phyloP scores from a whole-genome alignment of 2,329 filamentous ascomycete species.

The Talaromyces amestolkiae region DNA sequence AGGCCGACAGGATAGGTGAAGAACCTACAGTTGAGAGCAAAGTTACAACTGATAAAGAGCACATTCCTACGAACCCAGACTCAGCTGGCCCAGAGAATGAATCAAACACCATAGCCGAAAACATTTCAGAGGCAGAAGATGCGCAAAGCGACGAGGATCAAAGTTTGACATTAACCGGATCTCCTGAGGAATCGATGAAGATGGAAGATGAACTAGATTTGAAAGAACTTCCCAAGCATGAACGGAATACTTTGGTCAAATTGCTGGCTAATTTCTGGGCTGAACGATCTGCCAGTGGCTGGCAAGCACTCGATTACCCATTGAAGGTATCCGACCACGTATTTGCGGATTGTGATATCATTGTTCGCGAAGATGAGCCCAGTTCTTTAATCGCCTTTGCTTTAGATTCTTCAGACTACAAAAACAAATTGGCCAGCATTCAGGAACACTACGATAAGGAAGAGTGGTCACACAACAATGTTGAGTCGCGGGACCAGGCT shows the following conservation, averaged over 20 bases:
- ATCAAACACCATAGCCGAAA: constrained; percentile 47
- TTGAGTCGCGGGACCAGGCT: constrained; percentile 57
- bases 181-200: constrained; percentile 54
- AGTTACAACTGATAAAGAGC: constrained; percentile 33
- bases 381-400: constrained; percentile 95
- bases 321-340: constrained; percentile 86
- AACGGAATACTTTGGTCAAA: constrained; percentile 90
- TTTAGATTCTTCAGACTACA: constrained; percentile 82
- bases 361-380: constrained; percentile 94
- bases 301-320: constrained; percentile 89
- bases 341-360: constrained; percentile 94
- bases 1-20: constrained; percentile 26
- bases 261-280: constrained; percentile 98
- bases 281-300: constrained; percentile 91
- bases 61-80: constrained; percentile 32
- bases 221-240: constrained; percentile 82
- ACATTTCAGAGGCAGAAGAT: constrained; percentile 65
- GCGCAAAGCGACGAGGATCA: constrained; percentile 71
- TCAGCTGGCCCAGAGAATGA: constrained; percentile 44
- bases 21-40: constrained; percentile 26
- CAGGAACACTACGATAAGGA: constrained; percentile 36
- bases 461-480: constrained; percentile 27
- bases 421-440: constrained; percentile 66
- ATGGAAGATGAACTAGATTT: constrained; percentile 56
- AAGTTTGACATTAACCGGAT: constrained; percentile 60